Conservation (phyloP, 1,284 basidiomycete genomes). For the Peniophora sp. region DNA sequence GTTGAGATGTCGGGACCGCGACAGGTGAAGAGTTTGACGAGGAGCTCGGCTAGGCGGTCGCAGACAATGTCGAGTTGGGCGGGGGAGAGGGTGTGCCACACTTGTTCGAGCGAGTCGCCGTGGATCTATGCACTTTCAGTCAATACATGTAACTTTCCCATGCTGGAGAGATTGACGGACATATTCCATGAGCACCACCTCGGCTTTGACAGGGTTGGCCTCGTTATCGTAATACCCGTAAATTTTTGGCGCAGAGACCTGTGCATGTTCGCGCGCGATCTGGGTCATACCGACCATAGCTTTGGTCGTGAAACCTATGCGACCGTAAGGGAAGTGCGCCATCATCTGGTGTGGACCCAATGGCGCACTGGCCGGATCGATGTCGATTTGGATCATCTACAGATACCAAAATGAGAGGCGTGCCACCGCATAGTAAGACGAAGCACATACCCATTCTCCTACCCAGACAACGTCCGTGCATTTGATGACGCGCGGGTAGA, state of each 20-base stretch:
- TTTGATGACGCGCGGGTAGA: conserved; percentile 9
- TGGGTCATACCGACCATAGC: conserved; percentile 18
- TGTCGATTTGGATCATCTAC: conserved; percentile 18
- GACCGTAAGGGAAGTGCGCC: conserved; percentile 17
- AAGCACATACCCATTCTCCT: conserved; percentile 14
- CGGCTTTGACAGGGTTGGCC: conserved; percentile 16
- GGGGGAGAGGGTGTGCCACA: conserved; percentile 14
- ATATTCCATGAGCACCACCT: conserved; percentile 17
- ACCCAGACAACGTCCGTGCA: conserved; percentile 13
- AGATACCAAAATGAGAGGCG: not conserved
- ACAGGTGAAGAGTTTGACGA: conserved; percentile 18
- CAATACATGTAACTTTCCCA: not conserved
- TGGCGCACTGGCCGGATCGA: conserved; percentile 15
- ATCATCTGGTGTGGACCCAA: conserved; percentile 15
- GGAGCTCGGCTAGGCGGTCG: conserved; percentile 13
- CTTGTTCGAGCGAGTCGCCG: conserved; percentile 14
- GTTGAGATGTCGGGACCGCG: conserved; percentile 14
- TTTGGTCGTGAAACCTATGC: conserved; percentile 15
- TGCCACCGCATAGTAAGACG: not conserved
- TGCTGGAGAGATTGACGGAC: conserved; percentile 1
- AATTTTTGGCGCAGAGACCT: conserved; percentile 15
- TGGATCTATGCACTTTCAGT: conserved; percentile 9
- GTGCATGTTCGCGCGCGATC: conserved; percentile 11
- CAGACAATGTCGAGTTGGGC: conserved; percentile 15
- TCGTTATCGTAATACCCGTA: conserved; percentile 16